Conservation (phyloP, 371 early-diverging fungal genomes). For the Dichotomocladium elegans region DNA sequence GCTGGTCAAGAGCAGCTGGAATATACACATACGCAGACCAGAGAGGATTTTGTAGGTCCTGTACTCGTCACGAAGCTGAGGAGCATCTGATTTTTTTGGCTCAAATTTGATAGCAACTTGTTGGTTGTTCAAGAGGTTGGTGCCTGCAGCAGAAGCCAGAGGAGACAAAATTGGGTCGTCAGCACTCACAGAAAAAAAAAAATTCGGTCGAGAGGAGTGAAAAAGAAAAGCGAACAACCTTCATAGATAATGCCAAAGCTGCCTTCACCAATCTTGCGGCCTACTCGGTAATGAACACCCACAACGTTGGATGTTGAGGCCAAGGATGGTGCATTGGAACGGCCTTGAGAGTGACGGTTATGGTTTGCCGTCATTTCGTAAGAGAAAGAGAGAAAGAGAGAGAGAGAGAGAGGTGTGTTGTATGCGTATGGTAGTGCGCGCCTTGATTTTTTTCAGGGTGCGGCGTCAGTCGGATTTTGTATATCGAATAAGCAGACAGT, state of each 20-base stretch:
- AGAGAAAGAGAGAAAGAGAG: constrained; percentile 5
- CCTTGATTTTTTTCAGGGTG: too few relatives aligned
- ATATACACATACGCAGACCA: constrained; percentile 55
- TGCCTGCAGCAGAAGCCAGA: too few relatives aligned
- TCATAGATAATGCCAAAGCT: constrained; percentile 94
- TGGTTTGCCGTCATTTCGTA: constrained; percentile 15
- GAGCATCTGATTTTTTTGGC: constrained; percentile 88
- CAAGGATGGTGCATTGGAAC: constrained; percentile 15
- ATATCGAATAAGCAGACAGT: too few relatives aligned
- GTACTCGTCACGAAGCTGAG: constrained; percentile 90
- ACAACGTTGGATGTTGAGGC: constrained; percentile 52
- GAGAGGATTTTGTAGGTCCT: constrained; percentile 84
- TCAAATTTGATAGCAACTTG: constrained; percentile 93
- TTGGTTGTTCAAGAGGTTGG: constrained; percentile 73
- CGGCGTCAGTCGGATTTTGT: too few relatives aligned
- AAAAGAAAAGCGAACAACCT: too few relatives aligned
- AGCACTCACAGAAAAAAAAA: constrained; percentile 10
- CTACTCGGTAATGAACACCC: constrained; percentile 88
- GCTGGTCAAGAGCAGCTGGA: too few relatives aligned
- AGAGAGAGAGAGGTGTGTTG: not conserved
- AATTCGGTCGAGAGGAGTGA: constrained; percentile 11
- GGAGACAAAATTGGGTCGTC: too few relatives aligned
- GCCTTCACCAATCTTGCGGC: constrained; percentile 93
- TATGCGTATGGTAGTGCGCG: too few relatives aligned
- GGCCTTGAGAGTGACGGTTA: constrained; percentile 15